A percentile compares a stretch with the other conserved stretches of the same genome.
Evolutionary conservation across 2,329 filamentous ascomycete species (phyloP).

Genomic region (Parasarocladium wereldwijsianum): DNA sequence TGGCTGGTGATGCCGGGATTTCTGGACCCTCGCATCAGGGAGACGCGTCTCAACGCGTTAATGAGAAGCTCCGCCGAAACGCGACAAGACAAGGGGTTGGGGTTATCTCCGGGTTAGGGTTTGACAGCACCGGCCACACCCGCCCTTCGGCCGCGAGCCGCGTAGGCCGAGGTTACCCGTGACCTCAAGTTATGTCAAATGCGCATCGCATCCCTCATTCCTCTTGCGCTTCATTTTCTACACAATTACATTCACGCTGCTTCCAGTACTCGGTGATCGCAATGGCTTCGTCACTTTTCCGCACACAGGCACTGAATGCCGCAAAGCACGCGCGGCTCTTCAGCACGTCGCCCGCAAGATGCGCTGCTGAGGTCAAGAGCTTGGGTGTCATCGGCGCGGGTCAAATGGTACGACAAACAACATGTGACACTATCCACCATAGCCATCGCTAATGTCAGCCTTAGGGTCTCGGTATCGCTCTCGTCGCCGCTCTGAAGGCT

Average conservation of each 20-base stretch:
- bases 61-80: too few species aligned
- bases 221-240: conserved; percentile 2
- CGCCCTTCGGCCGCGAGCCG: too few species aligned
- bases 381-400: conserved; percentile 88
- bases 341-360: conserved; percentile 48
- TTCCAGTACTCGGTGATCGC: neutral
- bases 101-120: too few species aligned
- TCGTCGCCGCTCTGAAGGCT: conserved; percentile 79
- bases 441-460: neutral
- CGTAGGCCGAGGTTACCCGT: conserved; percentile 29
- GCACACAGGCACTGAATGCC: conserved; percentile 19
- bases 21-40: too few species aligned
- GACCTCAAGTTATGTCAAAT: conserved; percentile 7
- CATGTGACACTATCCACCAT: conserved; percentile 5
- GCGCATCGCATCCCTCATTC: conserved; percentile 5
- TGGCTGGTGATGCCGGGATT: too few species aligned
- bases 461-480: conserved; percentile 86
- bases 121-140: too few species aligned
- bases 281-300: conserved; percentile 26
- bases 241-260: conserved; percentile 6
- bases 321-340: conserved; percentile 41
- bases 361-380: conserved; percentile 63
- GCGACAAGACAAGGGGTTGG: too few species aligned
- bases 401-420: conserved; percentile 60
- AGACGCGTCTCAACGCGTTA: too few species aligned